Evolutionary conservation across 2,329 filamentous ascomycete genomes (phyloP).

Genomic region (Monosporascus cannonballus): DNA sequence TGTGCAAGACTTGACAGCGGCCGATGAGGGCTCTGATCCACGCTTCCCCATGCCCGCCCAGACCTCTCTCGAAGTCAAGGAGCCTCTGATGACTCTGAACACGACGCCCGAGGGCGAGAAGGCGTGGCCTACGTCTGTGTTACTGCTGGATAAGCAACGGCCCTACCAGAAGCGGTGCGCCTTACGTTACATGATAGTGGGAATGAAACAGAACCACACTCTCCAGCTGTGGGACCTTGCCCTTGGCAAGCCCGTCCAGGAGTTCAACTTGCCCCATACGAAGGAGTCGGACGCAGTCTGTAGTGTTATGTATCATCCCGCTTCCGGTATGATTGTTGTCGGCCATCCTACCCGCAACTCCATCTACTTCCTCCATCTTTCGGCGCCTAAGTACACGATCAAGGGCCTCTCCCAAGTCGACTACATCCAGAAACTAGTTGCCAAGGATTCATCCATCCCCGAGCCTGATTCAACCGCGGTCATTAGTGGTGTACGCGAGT

Average conservation of each 20-base stretch:
- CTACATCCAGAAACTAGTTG: slow-evolving; percentile 73
- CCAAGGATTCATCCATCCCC: slow-evolving; percentile 66
- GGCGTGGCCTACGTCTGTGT: slow-evolving; percentile 92
- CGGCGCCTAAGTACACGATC: slow-evolving; percentile 86
- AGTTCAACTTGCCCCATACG: slow-evolving; percentile 91
- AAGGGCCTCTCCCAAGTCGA: slow-evolving; percentile 78
- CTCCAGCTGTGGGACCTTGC: slow-evolving; percentile 97
- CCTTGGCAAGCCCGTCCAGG: slow-evolving; percentile 90
- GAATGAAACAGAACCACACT: slow-evolving; percentile 98
- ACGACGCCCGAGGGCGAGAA: slow-evolving; percentile 87
- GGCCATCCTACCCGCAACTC: slow-evolving; percentile 96
- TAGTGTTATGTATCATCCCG: slow-evolving; percentile 89
- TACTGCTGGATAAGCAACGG: slow-evolving; percentile 92
- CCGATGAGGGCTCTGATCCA: slow-evolving; percentile 44
- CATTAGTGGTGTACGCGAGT: slow-evolving; percentile 93
- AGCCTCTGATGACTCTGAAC: slow-evolving; percentile 78
- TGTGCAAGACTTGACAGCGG: slow-evolving; percentile 67
- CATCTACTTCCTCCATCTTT: slow-evolving; percentile 93
- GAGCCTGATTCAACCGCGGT: slow-evolving; percentile 93
- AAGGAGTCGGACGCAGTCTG: slow-evolving; percentile 98
- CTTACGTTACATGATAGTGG: slow-evolving; percentile 90
- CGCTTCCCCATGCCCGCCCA: slow-evolving; percentile 47
- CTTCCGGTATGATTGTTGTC: slow-evolving; percentile 87
- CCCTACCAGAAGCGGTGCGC: slow-evolving; percentile 88
- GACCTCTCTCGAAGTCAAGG: slow-evolving; percentile 68